A percentile compares a stretch with the other conserved stretches of the same genome.
phyloP scores from a whole-genome alignment of 2,329 filamentous ascomycete species.

The Colletotrichum nymphaeae region DNA sequence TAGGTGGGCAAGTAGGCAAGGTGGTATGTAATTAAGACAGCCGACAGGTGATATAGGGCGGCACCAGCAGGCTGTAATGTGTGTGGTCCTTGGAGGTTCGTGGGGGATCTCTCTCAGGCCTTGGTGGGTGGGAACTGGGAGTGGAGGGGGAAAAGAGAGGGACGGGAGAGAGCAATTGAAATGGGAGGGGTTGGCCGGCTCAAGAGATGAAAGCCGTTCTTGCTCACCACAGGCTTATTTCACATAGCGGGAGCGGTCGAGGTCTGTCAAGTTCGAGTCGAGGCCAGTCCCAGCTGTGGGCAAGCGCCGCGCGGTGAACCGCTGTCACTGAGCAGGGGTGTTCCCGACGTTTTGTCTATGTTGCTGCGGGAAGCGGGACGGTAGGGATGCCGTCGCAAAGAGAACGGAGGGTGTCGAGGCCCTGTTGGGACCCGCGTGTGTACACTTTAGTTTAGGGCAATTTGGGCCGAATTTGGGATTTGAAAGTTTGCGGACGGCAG shows the following conservation, averaged over 20 bases:
- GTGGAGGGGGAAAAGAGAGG: conserved; percentile 6
- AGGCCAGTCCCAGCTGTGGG: conserved; percentile 12
- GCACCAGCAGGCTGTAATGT: conserved; percentile 24
- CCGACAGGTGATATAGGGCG: conserved; percentile 32
- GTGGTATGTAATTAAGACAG: conserved; percentile 31
- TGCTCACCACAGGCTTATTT: neutral
- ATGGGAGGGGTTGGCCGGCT: conserved; percentile 33
- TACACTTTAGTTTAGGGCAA: neutral
- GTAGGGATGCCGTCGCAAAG: conserved; percentile 33
- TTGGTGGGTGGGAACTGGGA: neutral
- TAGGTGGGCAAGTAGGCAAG: conserved; percentile 10
- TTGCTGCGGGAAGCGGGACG: conserved; percentile 33
- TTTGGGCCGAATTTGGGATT: neutral
- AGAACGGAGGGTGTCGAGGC: conserved; percentile 14
- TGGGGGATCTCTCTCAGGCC: conserved; percentile 6
- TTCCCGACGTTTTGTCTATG: conserved; percentile 30
- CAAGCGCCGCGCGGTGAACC: conserved; percentile 25
- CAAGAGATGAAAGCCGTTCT: conserved; percentile 1
- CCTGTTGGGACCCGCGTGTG: neutral
- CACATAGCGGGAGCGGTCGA: neutral
- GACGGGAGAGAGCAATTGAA: neutral
- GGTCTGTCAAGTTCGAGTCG: conserved; percentile 21
- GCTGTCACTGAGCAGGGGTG: conserved; percentile 26
- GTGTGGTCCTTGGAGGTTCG: conserved; percentile 16
- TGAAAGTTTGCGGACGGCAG: neutral